Evolutionary conservation across 805 yeast genomes (phyloP).

Genomic region (Zygosaccharomyces siamensis): DNA sequence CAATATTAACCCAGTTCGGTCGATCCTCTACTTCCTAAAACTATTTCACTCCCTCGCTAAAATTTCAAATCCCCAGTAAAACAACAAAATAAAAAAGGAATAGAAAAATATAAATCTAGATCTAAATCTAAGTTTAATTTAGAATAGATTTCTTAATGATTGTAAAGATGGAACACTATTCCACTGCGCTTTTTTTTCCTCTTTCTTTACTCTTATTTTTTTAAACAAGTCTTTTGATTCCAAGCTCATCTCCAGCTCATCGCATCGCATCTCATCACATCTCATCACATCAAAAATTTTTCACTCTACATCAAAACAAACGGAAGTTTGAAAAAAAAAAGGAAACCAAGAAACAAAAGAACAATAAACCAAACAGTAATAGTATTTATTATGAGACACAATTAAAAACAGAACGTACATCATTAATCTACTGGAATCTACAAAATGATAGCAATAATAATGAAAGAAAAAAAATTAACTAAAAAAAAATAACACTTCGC

Average conservation of each 20-base stretch:
- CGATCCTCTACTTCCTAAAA: background rate
- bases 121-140: background rate
- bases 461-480: background rate
- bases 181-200: background rate
- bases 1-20: background rate
- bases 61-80: background rate
- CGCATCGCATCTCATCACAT: slow-evolving; percentile 26
- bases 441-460: background rate
- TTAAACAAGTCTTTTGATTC: background rate
- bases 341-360: background rate
- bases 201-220: background rate
- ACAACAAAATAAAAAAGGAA: background rate
- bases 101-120: background rate
- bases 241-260: slow-evolving; percentile 26
- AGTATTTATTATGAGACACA: background rate
- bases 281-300: slow-evolving; percentile 14
- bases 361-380: background rate
- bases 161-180: background rate
- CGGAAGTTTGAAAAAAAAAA: slow-evolving; percentile 4
- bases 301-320: slow-evolving; percentile 3
- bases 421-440: slow-evolving; percentile 1
- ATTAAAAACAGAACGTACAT: background rate
- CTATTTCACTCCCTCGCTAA: background rate
- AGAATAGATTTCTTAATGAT: background rate
- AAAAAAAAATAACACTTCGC: background rate